Base-by-base conservation (phyloP, 805 yeast species). In the Candida arabinofermentans region DNA sequence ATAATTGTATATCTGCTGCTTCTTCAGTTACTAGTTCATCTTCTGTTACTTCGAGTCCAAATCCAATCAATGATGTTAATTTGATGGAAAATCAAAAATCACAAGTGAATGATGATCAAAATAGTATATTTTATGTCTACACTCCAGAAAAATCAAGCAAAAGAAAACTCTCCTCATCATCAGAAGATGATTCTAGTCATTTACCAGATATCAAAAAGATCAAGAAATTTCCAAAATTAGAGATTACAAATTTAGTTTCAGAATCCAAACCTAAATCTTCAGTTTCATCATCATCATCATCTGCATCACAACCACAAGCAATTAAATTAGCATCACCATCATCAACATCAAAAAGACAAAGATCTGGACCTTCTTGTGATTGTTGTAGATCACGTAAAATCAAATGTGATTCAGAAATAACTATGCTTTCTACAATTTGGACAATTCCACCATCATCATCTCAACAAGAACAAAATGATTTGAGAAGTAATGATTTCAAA, bases 281-380 rank as follows among this genome's bases (percentile, higher is more conserved):
- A 16, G 29, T n/a, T n/a, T n/a, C n/a, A 13, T 26, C 32, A 29
- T 7, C 32, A 29, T 4, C 32, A 16, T 5, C 32, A n/a, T 14
- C 32, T 14, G 17, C 13, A 18, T 19, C 36, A 24, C 26, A 32
- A 7, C 49, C 46, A n/a, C 43, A 44, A 34, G 41, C 65, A 16
- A 58, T 61, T 37, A 61, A 61, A 46, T 38, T 61, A 21, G 65
- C 64, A 0, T 61, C 65, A 6, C 65, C 66, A 3, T 59, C 65
- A 5, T 37, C 53, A 3, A 46, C 53, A 9, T 48, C 62, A 9
- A 59, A 60, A 27, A 65, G 88, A 51, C 90, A 83, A 62, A 65
- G 91, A 44, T 67, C 76, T 16, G 89, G 91, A 0, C 89, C 89
- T 3, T 77, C 85, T 31, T 83, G 91, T 60, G 89, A 83, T 57